phyloP scores from a whole-genome alignment of 768 basidiomycete genomes.

The Serendipita sp. region DNA sequence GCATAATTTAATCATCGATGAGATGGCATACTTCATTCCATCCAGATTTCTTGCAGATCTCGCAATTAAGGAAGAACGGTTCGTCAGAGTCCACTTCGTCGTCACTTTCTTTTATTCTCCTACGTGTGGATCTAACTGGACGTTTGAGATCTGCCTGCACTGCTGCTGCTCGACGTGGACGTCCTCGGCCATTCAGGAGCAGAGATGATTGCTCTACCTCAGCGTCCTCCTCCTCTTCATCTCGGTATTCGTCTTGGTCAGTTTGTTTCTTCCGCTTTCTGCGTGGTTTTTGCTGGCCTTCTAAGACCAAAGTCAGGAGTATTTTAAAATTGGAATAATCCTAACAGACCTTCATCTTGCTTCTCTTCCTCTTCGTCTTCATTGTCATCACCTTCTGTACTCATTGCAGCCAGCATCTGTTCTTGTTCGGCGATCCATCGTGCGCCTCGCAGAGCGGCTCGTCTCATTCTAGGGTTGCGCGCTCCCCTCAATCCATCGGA shows the following conservation, averaged over 20 bases:
- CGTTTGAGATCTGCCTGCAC: background rate
- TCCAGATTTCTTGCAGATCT: conserved; percentile 4
- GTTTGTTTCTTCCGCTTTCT: background rate
- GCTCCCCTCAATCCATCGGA: background rate
- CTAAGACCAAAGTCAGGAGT: background rate
- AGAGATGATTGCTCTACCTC: background rate
- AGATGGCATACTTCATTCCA: background rate
- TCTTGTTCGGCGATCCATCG: background rate
- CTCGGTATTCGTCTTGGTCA: background rate
- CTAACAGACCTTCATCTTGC: background rate
- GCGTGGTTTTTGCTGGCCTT: background rate
- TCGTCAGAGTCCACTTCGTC: background rate
- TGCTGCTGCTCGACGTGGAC: conserved; percentile 1
- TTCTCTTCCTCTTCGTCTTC: background rate
- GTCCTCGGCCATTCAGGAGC: background rate
- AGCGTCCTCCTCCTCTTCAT: background rate
- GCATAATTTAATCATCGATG: background rate
- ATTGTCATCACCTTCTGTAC: background rate
- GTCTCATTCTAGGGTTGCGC: background rate
- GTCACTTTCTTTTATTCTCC: background rate
- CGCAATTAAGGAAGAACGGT: background rate
- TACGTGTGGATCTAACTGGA: background rate
- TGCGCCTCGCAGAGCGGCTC: background rate
- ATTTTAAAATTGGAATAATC: background rate
- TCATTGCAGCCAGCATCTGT: background rate